phyloP scores from a whole-genome alignment of 2,329 filamentous ascomycete species.

The Mollisiaceae sp. region DNA sequence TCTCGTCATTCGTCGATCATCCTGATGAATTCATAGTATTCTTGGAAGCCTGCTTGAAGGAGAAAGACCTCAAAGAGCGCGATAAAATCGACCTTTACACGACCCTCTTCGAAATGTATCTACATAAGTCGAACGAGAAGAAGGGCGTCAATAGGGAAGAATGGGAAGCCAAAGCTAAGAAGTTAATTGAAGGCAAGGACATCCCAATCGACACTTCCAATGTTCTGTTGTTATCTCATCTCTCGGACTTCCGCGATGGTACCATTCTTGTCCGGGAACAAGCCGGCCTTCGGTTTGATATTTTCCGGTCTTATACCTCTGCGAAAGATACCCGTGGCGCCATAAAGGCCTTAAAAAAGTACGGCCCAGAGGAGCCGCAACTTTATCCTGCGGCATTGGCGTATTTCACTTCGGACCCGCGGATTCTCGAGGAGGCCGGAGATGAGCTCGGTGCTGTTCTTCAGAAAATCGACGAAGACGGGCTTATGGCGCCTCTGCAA shows the following conservation, averaged over 20 bases:
- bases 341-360: constrained; percentile 87
- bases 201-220: constrained; percentile 93
- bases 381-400: constrained; percentile 91
- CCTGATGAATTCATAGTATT: constrained; percentile 91
- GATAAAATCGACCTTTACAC: constrained; percentile 90
- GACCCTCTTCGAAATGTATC: constrained; percentile 96
- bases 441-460: constrained; percentile 83
- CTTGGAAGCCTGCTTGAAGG: constrained; percentile 82
- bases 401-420: constrained; percentile 87
- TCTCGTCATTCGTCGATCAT: constrained; percentile 96
- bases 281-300: constrained; percentile 88
- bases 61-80: constrained; percentile 70
- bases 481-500: constrained; percentile 93
- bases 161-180: constrained; percentile 92
- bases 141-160: constrained; percentile 73
- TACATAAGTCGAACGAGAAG: constrained; percentile 82
- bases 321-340: constrained; percentile 91
- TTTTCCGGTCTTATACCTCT: constrained; percentile 94
- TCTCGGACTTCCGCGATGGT: constrained; percentile 88
- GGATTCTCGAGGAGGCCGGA: constrained; percentile 83
- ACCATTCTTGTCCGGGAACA: constrained; percentile 94
- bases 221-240: constrained; percentile 87
- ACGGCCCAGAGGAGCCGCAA: constrained; percentile 87
- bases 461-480: constrained; percentile 84
- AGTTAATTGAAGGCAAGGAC: constrained; percentile 80